Conservation (phyloP, 306 rosid species). For the Mucuna pruriens region DNA sequence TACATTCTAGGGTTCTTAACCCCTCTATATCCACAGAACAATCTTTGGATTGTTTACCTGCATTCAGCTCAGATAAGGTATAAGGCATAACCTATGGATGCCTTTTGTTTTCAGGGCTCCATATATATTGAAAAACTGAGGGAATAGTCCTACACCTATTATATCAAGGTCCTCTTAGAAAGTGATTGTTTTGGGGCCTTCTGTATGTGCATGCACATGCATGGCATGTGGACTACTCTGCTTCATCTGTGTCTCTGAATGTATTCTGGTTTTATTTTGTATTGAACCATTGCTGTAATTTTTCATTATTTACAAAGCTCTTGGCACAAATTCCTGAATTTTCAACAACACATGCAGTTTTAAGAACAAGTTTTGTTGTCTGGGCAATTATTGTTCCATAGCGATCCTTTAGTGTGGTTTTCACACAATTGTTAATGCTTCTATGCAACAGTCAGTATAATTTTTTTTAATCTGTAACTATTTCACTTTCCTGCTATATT, state of each 20-base stretch:
- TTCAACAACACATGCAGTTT: neutral
- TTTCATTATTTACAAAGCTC: slow-evolving; percentile 31
- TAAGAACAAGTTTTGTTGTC: slow-evolving; percentile 25
- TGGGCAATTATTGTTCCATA: slow-evolving; percentile 16
- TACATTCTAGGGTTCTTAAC: slow-evolving; percentile 43
- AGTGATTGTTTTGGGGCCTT: slow-evolving; percentile 32
- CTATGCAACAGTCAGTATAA: neutral
- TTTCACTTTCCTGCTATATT: slow-evolving; percentile 23
- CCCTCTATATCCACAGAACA: slow-evolving; percentile 47
- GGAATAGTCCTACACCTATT: slow-evolving; percentile 11
- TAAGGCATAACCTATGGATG: slow-evolving; percentile 37
- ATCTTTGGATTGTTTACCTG: slow-evolving; percentile 47
- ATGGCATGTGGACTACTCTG: slow-evolving; percentile 26
- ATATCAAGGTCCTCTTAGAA: slow-evolving; percentile 31
- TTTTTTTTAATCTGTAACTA: neutral
- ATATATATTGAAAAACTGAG: slow-evolving; percentile 28
- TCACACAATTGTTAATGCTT: neutral
- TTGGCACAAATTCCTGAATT: slow-evolving; percentile 1
- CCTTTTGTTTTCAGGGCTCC: slow-evolving; percentile 38
- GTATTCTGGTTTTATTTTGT: slow-evolving; percentile 34
- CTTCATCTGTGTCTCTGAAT: slow-evolving; percentile 19
- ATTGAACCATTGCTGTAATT: slow-evolving; percentile 39
- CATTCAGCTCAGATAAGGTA: slow-evolving; percentile 61
- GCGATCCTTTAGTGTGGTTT: slow-evolving; percentile 2
- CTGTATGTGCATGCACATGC: slow-evolving; percentile 8